phyloP scores from a whole-genome alignment of 345 rosid species.

The Hibiscus tridactylites region DNA sequence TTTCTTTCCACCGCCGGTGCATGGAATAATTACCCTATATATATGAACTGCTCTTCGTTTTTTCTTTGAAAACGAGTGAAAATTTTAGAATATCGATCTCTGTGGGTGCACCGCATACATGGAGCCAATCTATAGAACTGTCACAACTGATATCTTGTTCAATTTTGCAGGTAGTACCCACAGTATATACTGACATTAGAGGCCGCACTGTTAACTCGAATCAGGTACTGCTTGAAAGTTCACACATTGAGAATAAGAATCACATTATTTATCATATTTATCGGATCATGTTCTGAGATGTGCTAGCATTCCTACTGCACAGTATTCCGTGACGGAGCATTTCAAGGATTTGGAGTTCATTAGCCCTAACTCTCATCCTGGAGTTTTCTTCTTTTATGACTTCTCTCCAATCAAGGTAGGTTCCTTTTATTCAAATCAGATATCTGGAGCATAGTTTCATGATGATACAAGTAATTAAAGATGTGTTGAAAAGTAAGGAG shows the following conservation, averaged over 20 bases:
- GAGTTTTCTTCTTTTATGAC: slow-evolving; percentile 87
- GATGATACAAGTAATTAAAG: neutral
- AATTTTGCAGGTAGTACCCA: slow-evolving; percentile 78
- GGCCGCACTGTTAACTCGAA: slow-evolving; percentile 57
- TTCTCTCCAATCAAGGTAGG: slow-evolving; percentile 86
- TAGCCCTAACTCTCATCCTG: slow-evolving; percentile 40
- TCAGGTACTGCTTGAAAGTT: slow-evolving; percentile 38
- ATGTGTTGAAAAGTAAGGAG: too few species aligned
- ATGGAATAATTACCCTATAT: too few species aligned
- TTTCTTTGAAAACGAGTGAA: neutral
- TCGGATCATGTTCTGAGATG: slow-evolving; percentile 9
- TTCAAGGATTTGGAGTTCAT: slow-evolving; percentile 48
- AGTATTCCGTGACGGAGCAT: slow-evolving; percentile 92
- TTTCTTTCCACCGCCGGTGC: too few species aligned
- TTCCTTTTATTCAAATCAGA: slow-evolving; percentile 3
- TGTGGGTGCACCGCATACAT: neutral
- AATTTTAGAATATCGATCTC: neutral
- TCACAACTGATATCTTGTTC: neutral
- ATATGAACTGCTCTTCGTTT: neutral
- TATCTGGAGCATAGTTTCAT: neutral
- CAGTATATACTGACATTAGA: slow-evolving; percentile 59
- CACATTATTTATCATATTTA: neutral
- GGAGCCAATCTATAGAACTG: neutral
- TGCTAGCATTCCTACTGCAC: slow-evolving; percentile 6
- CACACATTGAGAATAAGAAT: neutral